These are phyloP conservation scores for Astrothelium macrocarpum DNA, from an alignment of 495 filamentous ascomycete genomes.

Conservation along the genomic window DNA sequence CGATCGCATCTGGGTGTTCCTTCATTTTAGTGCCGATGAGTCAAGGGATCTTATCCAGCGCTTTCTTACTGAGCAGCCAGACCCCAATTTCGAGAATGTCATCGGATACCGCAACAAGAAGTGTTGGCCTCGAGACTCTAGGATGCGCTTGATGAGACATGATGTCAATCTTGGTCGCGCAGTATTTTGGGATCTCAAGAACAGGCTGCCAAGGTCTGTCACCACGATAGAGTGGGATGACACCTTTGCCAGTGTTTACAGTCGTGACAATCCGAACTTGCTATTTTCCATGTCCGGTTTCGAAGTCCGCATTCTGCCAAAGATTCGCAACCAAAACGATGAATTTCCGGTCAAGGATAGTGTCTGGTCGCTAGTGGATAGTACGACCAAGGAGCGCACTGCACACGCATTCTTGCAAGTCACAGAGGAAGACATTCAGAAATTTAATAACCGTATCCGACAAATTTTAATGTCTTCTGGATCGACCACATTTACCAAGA, in stretches of 20 bases:
- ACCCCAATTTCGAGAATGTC: conserved; percentile 99
- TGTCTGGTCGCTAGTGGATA: conserved; percentile 95
- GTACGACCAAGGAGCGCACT: conserved; percentile 90
- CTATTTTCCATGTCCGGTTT: conserved; percentile 98
- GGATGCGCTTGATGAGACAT: conserved; percentile 98
- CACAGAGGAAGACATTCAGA: conserved; percentile 95
- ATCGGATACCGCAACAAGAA: conserved; percentile 99
- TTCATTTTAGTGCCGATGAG: conserved; percentile 86
- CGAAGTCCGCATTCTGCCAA: conserved; percentile 93
- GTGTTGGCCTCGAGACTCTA: conserved; percentile 95
- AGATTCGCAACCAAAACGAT: conserved; percentile 88
- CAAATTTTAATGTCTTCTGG: conserved; percentile 99
- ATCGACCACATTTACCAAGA: conserved; percentile 98
- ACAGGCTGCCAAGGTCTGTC: conserved; percentile 83
- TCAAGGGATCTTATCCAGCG: conserved; percentile 94
- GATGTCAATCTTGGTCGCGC: conserved; percentile 97
- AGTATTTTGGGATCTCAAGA: conserved; percentile 99
- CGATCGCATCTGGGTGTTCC: conserved; percentile 97
- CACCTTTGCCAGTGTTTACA: conserved; percentile 98
- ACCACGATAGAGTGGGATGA: conserved; percentile 99
- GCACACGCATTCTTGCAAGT: conserved; percentile 98
- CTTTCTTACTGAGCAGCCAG: conserved; percentile 95
- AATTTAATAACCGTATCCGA: conserved; percentile 98
- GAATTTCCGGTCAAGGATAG: conserved; percentile 97
- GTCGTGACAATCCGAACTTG: conserved; percentile 93